Evolutionary conservation across 139 green algal genomes (phyloP), one percentile per base, ranked within the genome.

Genomic region (Monoraphidium neglectum): DNA sequence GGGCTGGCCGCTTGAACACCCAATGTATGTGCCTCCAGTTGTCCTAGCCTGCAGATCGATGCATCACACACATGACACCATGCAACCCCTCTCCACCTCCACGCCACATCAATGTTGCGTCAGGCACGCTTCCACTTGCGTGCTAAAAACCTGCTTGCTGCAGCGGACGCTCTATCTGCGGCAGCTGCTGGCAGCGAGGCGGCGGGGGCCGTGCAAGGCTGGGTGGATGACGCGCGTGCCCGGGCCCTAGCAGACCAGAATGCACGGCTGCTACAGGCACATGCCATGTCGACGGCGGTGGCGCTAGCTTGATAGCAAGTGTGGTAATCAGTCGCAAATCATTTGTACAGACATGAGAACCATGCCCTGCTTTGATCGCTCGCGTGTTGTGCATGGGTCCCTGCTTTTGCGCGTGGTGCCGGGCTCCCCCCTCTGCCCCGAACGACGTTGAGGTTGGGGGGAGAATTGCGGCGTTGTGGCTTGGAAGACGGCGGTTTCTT

Each of bases 211-310:
- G 75, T 80, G 26, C 51, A 43, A 40, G 65, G 32, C 15, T 80
- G 75, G 75, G 75, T 75, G 51, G 54, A 23, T 15, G 75, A 63
- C 56, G 75, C 75, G 43, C 75, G 75, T 1, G 75, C 75, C 21
- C 51, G 75, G 26, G 75, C 75, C 30, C 63, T 53, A 6, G 65
- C 75, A 30, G 75, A 80, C n/a, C 75, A 80, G 53, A 66, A 65
- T 4, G 65, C 74, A 15, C 36, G 16, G 56, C 56, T 80, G 54
- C 66, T 80, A 38, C 65, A 69, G 65, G 75, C 75, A 26, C 40
- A 80, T 33, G 75, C 75, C 2, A 75, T 65, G 0, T 65, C 62
- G 18, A 77, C 72, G 32, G 72, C 72, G 43, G 43, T 12, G 43
- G 43, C 43, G 43, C 43, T 51, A 12, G 43, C 43, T 12, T 51